These are phyloP conservation scores for Boletus rufocinnamomeus DNA, from an alignment of 768 basidiomycete species.

Conservation along the genomic window DNA sequence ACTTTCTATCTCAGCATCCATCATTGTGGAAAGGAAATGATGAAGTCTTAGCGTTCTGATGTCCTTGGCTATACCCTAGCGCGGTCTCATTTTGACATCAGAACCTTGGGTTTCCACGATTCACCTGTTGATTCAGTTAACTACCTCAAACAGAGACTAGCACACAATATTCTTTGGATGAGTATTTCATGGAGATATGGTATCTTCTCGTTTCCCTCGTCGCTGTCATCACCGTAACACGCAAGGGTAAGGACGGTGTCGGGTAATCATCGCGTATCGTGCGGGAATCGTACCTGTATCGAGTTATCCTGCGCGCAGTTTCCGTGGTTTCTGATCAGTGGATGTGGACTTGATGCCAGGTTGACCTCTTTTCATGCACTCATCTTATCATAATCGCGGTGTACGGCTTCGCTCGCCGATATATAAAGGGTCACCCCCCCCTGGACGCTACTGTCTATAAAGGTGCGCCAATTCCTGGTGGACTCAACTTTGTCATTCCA, in stretches of 20 bases:
- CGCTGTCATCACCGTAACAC: neutral
- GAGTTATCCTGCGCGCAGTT: neutral
- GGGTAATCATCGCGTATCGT: neutral
- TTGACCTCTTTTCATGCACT: neutral
- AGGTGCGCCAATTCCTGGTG: neutral
- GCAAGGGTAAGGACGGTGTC: neutral
- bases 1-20: neutral
- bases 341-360: neutral
- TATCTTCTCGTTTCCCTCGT: neutral
- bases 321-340: neutral
- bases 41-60: neutral
- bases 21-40: conserved; percentile 13
- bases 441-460: neutral
- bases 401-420: neutral
- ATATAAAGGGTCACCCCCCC: conserved; percentile 5
- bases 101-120: neutral
- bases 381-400: neutral
- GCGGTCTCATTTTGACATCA: neutral
- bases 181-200: too few species aligned
- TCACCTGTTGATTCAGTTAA: neutral
- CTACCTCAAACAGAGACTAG: neutral
- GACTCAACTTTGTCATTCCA: neutral
- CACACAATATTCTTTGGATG: neutral
- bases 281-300: conserved; percentile 6
- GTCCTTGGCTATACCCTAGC: neutral